These are phyloP conservation scores for Gnetum montanum DNA, from an alignment of 75 land plant genomes.

Conservation along the genomic window DNA sequence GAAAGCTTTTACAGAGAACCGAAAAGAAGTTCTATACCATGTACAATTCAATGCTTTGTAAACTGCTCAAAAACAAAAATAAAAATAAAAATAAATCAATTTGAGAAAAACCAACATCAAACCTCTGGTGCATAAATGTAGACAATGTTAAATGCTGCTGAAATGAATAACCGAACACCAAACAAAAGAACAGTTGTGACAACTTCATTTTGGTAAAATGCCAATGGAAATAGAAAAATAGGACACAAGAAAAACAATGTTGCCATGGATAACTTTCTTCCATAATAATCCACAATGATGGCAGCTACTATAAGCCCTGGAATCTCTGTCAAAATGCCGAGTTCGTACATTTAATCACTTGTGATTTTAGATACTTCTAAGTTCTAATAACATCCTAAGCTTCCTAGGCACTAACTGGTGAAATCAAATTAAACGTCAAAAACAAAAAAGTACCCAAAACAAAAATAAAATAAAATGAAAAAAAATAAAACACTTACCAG, in stretches of 20 bases:
- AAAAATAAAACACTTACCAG: constrained; percentile 12
- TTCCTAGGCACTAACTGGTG: too few species aligned
- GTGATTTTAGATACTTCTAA: background rate
- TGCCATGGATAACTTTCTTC: constrained; percentile 83
- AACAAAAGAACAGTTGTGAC: constrained; percentile 60
- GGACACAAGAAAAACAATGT: constrained; percentile 57
- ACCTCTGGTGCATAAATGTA: constrained; percentile 97
- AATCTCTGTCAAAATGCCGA: constrained; percentile 38
- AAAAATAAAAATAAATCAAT: background rate
- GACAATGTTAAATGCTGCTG: constrained; percentile 68
- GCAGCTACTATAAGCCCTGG: constrained; percentile 82
- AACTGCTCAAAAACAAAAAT: too few species aligned
- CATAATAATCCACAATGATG: constrained; percentile 56
- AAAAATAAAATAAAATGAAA: background rate
- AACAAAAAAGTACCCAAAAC: too few species aligned
- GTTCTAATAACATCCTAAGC: too few species aligned
- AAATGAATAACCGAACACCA: constrained; percentile 74
- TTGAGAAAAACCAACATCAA: background rate
- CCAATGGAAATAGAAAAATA: constrained; percentile 56
- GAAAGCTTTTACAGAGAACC: too few species aligned
- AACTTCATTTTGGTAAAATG: constrained; percentile 32
- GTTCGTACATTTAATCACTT: too few species aligned
- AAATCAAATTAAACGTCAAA: too few species aligned
- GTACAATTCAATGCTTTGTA: too few species aligned
- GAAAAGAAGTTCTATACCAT: too few species aligned